Evolutionary conservation across 805 yeast species (phyloP), one percentile per base, ranked within the genome.

Genomic region (Cyberlindnera misumaiensis): DNA sequence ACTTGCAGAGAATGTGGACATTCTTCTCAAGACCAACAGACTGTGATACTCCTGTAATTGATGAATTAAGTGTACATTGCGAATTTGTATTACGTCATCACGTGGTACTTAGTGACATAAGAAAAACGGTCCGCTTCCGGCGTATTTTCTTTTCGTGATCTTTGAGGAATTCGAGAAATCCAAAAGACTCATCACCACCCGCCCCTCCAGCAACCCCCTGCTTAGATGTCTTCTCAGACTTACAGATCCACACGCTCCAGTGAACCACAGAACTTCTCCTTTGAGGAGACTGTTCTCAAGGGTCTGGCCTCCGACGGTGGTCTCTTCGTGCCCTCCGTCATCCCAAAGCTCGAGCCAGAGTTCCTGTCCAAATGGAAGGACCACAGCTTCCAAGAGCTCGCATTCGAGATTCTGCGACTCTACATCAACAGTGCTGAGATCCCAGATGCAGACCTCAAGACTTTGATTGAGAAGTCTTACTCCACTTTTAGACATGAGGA

Each of bases 231-330:
- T 53, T 75, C 83, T 9, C 77, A 76, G 68, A 64, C 67, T 29
- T 84, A 84, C 60, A 80, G 90, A 67, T 84, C 94, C 14, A 82
- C 94, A n/a, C 80, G 94, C 61, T 74, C 84, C 4, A 43, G 73
- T 14, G 57, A 55, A 3, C 58, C 63, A 13, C 75, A 75, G 51
- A 57, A 71, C 7, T 68, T 74, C 36, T 72, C 87, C 5, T 85
- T 85, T 48, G 95, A 85, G 60, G 88, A 79, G 38, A 90, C 83
- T 15, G 83, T 85, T 41, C 79, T 84, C 62, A 83, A 83, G 41
- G 99, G 99, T 37, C 72, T 93, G 55, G 97, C 97, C 38, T 78
- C 84, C 34, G 99, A 94, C 59, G 98, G 98, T 49, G 99, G 99
- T 30, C 74, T 93, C 30, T 93, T 86, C 62, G 72, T 93, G 40